Conservation (phyloP, 495 filamentous ascomycete genomes). For the Tuber aestivum region DNA sequence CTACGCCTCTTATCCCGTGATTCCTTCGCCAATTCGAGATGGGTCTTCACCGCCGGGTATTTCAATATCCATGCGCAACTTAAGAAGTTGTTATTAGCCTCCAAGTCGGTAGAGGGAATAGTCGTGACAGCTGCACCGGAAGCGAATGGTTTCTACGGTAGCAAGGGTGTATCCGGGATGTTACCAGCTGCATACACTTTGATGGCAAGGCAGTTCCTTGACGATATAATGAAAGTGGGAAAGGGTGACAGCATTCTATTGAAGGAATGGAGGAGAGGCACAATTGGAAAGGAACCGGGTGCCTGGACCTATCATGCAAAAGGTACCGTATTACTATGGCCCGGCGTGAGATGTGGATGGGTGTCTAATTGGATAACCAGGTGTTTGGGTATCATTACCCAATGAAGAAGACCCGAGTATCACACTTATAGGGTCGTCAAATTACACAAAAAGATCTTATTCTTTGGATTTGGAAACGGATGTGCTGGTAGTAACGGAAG, state of each 20-base stretch:
- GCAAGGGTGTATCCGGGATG: constrained; percentile 78
- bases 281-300: constrained; percentile 51
- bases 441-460: constrained; percentile 93
- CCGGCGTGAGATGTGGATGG: neutral
- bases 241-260: constrained; percentile 60
- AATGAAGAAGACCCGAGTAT: constrained; percentile 58
- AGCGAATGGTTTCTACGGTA: constrained; percentile 94
- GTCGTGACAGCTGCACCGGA: constrained; percentile 89
- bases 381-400: constrained; percentile 81
- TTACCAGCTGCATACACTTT: constrained; percentile 87
- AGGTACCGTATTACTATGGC: constrained; percentile 45
- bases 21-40: constrained; percentile 60
- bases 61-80: constrained; percentile 89
- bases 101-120: constrained; percentile 60
- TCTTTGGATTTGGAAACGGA: constrained; percentile 84
- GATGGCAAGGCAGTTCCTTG: constrained; percentile 74
- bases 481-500: constrained; percentile 72
- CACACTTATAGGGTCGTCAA: constrained; percentile 80
- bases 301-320: constrained; percentile 99
- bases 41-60: constrained; percentile 96
- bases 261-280: constrained; percentile 80
- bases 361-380: constrained; percentile 15
- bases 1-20: constrained; percentile 59
- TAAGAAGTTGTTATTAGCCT: constrained; percentile 68
- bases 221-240: constrained; percentile 56